Conservation (phyloP, 257 asterid species). For the Nicotiana knightiana region DNA sequence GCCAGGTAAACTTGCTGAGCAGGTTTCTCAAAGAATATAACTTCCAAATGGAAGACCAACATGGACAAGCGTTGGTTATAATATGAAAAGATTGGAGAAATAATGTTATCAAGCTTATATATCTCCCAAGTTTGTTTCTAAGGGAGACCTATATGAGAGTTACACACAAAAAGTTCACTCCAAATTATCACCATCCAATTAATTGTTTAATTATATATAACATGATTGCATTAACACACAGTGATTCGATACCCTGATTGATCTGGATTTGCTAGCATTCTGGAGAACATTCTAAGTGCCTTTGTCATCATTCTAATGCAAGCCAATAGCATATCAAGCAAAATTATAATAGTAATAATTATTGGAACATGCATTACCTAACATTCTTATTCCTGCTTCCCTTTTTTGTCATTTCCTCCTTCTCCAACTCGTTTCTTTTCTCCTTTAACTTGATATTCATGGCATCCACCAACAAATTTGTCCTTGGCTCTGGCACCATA, state of each 20-base stretch:
- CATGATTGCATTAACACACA: too few species aligned
- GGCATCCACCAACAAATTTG: slow-evolving; percentile 49
- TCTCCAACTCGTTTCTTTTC: not conserved
- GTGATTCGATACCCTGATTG: too few species aligned
- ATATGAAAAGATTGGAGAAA: not conserved
- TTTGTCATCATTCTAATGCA: not conserved
- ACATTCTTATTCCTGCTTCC: not conserved
- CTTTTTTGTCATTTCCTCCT: not conserved
- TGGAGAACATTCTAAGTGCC: too few species aligned
- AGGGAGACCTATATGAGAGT: too few species aligned
- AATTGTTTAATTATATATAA: too few species aligned
- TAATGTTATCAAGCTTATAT: not conserved
- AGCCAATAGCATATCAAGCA: not conserved
- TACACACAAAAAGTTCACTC: too few species aligned
- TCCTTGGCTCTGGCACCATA: slow-evolving; percentile 51
- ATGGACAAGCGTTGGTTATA: too few species aligned
- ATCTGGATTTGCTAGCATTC: too few species aligned
- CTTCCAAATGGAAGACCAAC: not conserved
- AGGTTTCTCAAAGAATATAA: not conserved
- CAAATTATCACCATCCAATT: too few species aligned
- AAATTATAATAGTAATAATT: not conserved
- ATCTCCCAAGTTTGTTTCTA: not conserved
- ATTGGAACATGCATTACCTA: not conserved
- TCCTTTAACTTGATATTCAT: slow-evolving; percentile 36
- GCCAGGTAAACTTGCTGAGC: too few species aligned